Evolutionary conservation across 2,329 filamentous ascomycete genomes (phyloP).

Genomic region (Diaporthe australafricana): DNA sequence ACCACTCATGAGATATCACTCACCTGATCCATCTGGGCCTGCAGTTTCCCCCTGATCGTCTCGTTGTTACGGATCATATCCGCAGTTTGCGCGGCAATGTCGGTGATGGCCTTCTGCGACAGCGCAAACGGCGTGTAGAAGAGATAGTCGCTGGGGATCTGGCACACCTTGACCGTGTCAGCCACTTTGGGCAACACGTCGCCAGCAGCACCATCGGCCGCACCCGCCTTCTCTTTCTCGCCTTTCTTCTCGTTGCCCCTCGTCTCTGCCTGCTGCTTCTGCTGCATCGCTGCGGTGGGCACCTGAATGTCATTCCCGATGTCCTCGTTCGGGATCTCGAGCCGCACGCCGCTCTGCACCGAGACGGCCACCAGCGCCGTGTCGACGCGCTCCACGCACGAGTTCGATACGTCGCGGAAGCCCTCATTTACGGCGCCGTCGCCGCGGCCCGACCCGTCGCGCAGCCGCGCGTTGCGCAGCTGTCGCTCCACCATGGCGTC

Average conservation of each 20-base stretch:
- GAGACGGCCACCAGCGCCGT: slow-evolving; percentile 18
- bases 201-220: background rate
- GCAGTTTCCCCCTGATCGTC: slow-evolving; percentile 31
- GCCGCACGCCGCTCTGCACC: slow-evolving; percentile 37
- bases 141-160: slow-evolving; percentile 58
- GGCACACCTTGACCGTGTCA: slow-evolving; percentile 49
- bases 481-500: slow-evolving; percentile 61
- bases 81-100: slow-evolving; percentile 31
- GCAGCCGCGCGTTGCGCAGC: slow-evolving; percentile 54
- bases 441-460: slow-evolving; percentile 58
- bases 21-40: slow-evolving; percentile 7
- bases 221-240: background rate
- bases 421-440: slow-evolving; percentile 47
- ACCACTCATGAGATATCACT: background rate
- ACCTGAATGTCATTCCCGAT: slow-evolving; percentile 37
- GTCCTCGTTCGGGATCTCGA: slow-evolving; percentile 40
- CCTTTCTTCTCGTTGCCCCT: background rate
- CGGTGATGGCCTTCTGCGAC: slow-evolving; percentile 48
- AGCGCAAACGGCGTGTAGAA: slow-evolving; percentile 65
- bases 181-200: slow-evolving; percentile 38
- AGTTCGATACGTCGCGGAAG: slow-evolving; percentile 56
- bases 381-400: slow-evolving; percentile 50
- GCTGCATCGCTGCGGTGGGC: slow-evolving; percentile 36
- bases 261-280: background rate
- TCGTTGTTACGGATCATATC: slow-evolving; percentile 35